Base-by-base conservation (phyloP, 2,329 filamentous ascomycete genomes). In the Cryoendolithus antarcticus region DNA sequence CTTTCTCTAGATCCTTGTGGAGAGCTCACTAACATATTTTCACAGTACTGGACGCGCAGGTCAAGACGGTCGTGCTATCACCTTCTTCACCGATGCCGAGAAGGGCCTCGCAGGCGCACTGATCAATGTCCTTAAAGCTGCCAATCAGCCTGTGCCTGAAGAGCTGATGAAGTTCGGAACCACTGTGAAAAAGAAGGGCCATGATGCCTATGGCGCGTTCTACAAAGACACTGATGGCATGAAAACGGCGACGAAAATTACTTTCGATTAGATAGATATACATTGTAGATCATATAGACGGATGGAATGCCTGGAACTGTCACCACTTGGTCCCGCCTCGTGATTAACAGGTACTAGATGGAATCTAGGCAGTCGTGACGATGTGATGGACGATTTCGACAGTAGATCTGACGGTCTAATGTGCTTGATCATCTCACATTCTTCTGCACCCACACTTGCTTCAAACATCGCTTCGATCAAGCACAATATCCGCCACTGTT, bases 111-210 rank as follows among this genome's bases (percentile, higher is more conserved):
- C 86, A 49, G 88, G 88, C 63, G 82, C 80, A 76, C 68, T 98
- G 52, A 82, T 96, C 67, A 96, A 96, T 60, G 86, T 98, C 40
- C 75, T 98, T 46, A 93, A 83, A 64, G 84, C 79, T n/a, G 88
- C 91, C 15, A 85, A 86, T 48, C 91, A 98, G 63, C 72, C 78
- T 9, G 85, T 98, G 1, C 91, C 91, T 2, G 86, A 94, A 32
- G 82, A 85, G 19, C 68, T 98, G 30, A 70, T 96, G 60, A 95
- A 93, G 65, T 98, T 95, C 52, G 91, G 91, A 54, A 93, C 86
- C 13, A 96, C 89, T 1, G 91, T 98, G 38, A 98, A 96, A 77
- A 95, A 93, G 77, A 96, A 96, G 86, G 75, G 79, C 35, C 91
- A 98, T 65, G 83, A 86, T 55, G 82, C 84, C 35, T 98, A 96